Evolutionary conservation across 805 yeast species (phyloP), one percentile per base, ranked within the genome.

Genomic region (Nematodospora valgi): DNA sequence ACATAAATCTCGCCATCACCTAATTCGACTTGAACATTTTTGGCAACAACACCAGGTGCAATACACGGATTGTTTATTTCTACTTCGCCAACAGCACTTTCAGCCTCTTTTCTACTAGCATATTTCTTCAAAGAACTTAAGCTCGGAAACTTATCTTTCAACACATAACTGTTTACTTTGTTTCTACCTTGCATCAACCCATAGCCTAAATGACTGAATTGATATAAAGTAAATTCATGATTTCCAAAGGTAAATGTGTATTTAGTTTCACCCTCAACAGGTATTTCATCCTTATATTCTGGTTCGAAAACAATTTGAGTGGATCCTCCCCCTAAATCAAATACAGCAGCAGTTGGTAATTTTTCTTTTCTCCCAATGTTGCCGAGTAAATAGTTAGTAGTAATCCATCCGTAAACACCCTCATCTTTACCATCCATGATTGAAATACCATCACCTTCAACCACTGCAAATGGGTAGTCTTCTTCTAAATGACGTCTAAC

Each of bases 271-370:
- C 97, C 95, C 9, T 81, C 88, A 31, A 74, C 64, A 83, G 91
- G 76, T 45, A 68, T 56, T 49, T 80, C 82, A 28, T 76, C 68
- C 35, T 68, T 60, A 54, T 80, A 79, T n/a, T 74, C 73, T 15
- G 99, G 99, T 69, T 93, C 98, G 59, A 93, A 93, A 5, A 93
- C 99, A 64, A 93, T 88, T 66, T 94, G 98, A 10, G 99, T 93
- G 5, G 97, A 87, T 4, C 98, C 98, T 52, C 98, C 98, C 49
- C 98, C 99, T 41, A 93, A 75, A 60, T 93, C 99, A 54, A 93
- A 93, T 8, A 93, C 95, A 15, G 98, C 98, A 32, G 95, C 95
- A 9, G 98, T 93, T 20, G 95, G 88, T 17, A 64, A 58, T 59
- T 82, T 82, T 26, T 76, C 80, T 15, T 78, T 58, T n/a, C 71